Evolutionary conservation across 345 rosid species (phyloP), one percentile per base, ranked within the genome.

Genomic region (Citrus hindsii): DNA sequence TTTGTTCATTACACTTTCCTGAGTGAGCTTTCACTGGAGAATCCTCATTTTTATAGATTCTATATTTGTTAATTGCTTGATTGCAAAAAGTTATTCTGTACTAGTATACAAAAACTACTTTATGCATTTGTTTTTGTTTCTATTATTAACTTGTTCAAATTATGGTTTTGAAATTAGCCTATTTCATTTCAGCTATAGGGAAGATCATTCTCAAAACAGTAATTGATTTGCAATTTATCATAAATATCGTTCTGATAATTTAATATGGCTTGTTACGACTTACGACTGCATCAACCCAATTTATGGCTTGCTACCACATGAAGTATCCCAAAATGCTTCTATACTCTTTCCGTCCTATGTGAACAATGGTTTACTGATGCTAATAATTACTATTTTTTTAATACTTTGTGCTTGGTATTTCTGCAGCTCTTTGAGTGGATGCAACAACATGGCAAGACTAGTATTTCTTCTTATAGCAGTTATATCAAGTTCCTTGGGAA

Each of bases 341-440:
- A 3, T 66, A 6, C 5, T 37, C 70, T 61, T 67, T 18, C 30
- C 16, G 9, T 30, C 46, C 32, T 69, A 28, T 56, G 9, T 69
- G 74, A 58, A 58, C 37, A 58, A 21, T 55, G 30, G 30, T 46
- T 71, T 10, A 37, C 19, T 33, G 46, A 51, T 68, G 60, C 69
- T 59, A 64, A 55, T 59, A 46, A 61, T 19, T 66, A 22, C 69
- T 40, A 33, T 37, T 51, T 13, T 46, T 27, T 62, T 61, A 4
- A 19, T 64, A 10, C 2, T 46, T 27, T 24, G 10, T 73, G 30
- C 55, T 71, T 82, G 83, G 67, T 48, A 78, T 59, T 42, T 66
- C 83, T 80, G 83, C 88, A 95, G 99, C 90, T 95, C 27, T 93
- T 92, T 91, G 87, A 91, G 62, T 95, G 97, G 95, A 95, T 95